Evolutionary conservation across 169 alveolate species (phyloP), one percentile per base, ranked within the genome.

Genomic region (Eimeria acervulina): DNA sequence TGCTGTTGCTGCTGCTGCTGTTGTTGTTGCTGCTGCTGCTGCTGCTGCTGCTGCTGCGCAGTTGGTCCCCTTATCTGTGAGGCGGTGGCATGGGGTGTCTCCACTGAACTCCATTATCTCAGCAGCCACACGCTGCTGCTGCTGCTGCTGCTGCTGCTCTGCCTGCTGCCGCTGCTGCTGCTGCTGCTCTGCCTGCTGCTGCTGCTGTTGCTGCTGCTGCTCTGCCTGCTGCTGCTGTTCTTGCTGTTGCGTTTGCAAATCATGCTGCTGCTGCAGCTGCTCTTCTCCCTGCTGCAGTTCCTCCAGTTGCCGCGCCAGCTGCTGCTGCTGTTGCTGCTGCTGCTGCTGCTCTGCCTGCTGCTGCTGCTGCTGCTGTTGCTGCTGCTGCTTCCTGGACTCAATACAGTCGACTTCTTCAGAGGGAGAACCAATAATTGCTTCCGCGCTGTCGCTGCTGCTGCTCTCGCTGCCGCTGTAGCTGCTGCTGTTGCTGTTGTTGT

Each of bases 1-100:
- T 80, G 89, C 89, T 80, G 89, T 63, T 42, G 66, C 52, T 38
- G 89, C n/a, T n/a, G n/a, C n/a, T n/a, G n/a, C n/a, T n/a, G n/a
- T n/a, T n/a, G n/a, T n/a, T n/a, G n/a, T n/a, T n/a, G n/a, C n/a
- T n/a, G n/a, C n/a, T n/a, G n/a, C n/a, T n/a, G n/a, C n/a, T n/a
- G n/a, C n/a, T n/a, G n/a, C n/a, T n/a, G n/a, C n/a, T n/a, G n/a
- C n/a, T n/a, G n/a, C n/a, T n/a, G n/a, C n/a, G n/a, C n/a, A n/a
- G n/a, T n/a, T n/a, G n/a, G n/a, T 68, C 80, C 13, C 10, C 44
- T 17, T 33, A 28, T 52, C 26, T 44, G 59, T 76, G 87, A 6
- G 47, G 52, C 87, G 8, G 87, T 26, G n/a, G 87, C 52, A 33
- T n/a, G n/a, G n/a, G 87, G n/a, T 76, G 87, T 28, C 36, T 52